Percentiles rank a stretch among this genome's conserved stretches.
These are phyloP conservation scores for Pythium biforme DNA, from an alignment of 352 stramenopile genomes.

Conservation along the genomic window DNA sequence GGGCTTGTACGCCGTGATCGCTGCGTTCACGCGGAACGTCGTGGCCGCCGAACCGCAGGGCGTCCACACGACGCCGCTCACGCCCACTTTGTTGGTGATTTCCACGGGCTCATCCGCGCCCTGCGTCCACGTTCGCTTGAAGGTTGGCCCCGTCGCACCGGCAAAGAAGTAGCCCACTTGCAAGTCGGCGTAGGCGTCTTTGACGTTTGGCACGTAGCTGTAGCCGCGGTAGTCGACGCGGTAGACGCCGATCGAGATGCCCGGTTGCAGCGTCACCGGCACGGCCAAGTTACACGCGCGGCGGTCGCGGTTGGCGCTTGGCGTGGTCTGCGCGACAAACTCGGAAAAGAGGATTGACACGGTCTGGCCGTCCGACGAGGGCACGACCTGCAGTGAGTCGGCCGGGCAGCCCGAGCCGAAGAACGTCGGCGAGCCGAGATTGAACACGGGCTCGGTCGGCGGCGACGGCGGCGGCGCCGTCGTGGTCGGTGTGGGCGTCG, in stretches of 20 bases:
- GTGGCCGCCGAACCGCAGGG: slow-evolving; percentile 22
- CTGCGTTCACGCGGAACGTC: slow-evolving; percentile 35
- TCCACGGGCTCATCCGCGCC: slow-evolving; percentile 21
- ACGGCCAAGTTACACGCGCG: slow-evolving; percentile 33
- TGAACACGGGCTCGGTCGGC: slow-evolving; percentile 18
- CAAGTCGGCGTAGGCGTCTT: slow-evolving; percentile 25
- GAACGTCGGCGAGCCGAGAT: slow-evolving; percentile 25
- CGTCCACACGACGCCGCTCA: slow-evolving; percentile 31
- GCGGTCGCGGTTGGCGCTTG: slow-evolving; percentile 7
- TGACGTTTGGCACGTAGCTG: slow-evolving; percentile 26
- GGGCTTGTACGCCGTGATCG: slow-evolving; percentile 26
- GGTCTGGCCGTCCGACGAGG: slow-evolving; percentile 21
- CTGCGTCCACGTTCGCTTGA: slow-evolving; percentile 17
- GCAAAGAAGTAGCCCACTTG: slow-evolving; percentile 33
- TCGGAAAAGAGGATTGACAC: slow-evolving; percentile 28
- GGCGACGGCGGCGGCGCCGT: no score
- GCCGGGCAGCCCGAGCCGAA: slow-evolving; percentile 25
- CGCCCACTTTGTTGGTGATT: slow-evolving; percentile 25
- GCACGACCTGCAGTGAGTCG: slow-evolving; percentile 21
- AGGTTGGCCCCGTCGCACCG: slow-evolving; percentile 18
- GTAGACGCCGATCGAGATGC: slow-evolving; percentile 36
- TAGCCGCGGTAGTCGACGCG: slow-evolving; percentile 36
- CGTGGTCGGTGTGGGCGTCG: neutral
- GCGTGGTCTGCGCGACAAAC: slow-evolving; percentile 25
- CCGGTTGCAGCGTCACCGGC: slow-evolving; percentile 23